A percentile compares a stretch with the other conserved stretches of the same genome.
phyloP scores from a whole-genome alignment of 192 early-diverging fungal genomes.

The Backusella luteola region DNA sequence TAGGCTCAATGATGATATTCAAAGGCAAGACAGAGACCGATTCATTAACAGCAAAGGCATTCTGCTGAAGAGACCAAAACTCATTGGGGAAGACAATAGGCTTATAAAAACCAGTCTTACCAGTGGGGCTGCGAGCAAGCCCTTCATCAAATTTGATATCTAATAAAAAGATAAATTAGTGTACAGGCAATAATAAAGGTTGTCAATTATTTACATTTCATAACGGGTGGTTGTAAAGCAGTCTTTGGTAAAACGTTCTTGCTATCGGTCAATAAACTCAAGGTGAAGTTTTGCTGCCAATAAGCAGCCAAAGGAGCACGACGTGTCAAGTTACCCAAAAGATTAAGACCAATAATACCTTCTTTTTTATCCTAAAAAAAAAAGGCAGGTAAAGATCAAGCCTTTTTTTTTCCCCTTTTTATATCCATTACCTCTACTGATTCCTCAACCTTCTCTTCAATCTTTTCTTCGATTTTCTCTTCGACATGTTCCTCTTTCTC shows the following conservation, averaged over 20 bases:
- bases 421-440: not conserved
- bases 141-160: constrained; percentile 43
- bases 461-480: constrained; percentile 23
- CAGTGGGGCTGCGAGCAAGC: constrained; percentile 29
- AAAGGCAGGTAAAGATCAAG: not conserved
- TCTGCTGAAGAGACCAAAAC: constrained; percentile 77
- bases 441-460: constrained; percentile 1
- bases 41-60: constrained; percentile 68
- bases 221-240: constrained; percentile 49
- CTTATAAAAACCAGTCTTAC: constrained; percentile 52
- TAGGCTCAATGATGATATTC: constrained; percentile 58
- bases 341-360: constrained; percentile 17
- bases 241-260: constrained; percentile 42
- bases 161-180: constrained; percentile 1
- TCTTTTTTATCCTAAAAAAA: not conserved
- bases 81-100: constrained; percentile 78
- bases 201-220: constrained; percentile 41
- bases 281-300: constrained; percentile 78
- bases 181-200: not conserved
- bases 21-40: constrained; percentile 72
- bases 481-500: constrained; percentile 28
- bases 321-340: constrained; percentile 29
- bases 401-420: not conserved
- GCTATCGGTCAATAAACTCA: constrained; percentile 54
- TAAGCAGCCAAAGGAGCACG: constrained; percentile 61